phyloP scores from a whole-genome alignment of 495 filamentous ascomycete genomes.

The Halenospora varia region DNA sequence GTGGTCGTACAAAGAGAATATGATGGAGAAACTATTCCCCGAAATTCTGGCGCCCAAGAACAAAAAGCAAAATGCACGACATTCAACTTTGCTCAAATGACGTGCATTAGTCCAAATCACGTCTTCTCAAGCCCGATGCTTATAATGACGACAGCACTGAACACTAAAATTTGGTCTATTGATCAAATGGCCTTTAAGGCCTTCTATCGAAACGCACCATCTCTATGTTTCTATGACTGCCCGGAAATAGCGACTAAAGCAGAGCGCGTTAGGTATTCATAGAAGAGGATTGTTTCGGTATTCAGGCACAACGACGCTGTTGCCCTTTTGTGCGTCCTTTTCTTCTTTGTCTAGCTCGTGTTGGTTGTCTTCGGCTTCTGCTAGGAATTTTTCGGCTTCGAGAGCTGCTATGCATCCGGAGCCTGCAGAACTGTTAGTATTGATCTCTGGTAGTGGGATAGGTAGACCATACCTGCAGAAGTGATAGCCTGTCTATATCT shows the following conservation, averaged over 20 bases:
- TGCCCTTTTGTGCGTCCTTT: constrained; percentile 28
- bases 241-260: too few species aligned
- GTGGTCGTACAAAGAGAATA: too few species aligned
- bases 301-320: constrained; percentile 45
- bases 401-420: constrained; percentile 93
- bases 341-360: constrained; percentile 26
- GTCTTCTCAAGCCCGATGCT: too few species aligned
- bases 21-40: too few species aligned
- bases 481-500: constrained; percentile 97
- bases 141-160: too few species aligned
- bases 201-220: too few species aligned
- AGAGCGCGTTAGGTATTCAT: constrained; percentile 30
- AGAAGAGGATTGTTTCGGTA: constrained; percentile 62
- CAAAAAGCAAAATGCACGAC: too few species aligned
- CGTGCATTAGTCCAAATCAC: too few species aligned
- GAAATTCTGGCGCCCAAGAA: too few species aligned
- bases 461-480: constrained; percentile 73
- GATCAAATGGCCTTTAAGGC: too few species aligned
- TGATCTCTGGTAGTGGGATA: neutral
- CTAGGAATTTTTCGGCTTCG: constrained; percentile 88
- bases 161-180: too few species aligned
- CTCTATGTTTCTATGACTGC: neutral
- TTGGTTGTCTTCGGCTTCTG: constrained; percentile 63
- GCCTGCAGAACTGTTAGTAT: constrained; percentile 41
- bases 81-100: too few species aligned